Evolutionary conservation across 495 filamentous ascomycete species (phyloP), one percentile per base, ranked within the genome.

Genomic region (Geoglossum glabrum): DNA sequence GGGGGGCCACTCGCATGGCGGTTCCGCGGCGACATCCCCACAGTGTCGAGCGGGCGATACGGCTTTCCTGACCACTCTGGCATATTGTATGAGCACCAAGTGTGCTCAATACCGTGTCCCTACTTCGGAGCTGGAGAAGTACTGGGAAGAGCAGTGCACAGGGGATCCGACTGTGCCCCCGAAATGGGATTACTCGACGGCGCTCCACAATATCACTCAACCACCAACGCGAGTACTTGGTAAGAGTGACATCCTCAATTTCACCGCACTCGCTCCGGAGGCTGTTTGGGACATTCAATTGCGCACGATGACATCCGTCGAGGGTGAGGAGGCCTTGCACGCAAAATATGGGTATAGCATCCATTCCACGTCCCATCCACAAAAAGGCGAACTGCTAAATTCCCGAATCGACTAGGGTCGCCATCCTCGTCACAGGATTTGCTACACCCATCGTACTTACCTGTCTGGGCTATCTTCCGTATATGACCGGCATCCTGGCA

Each of bases 41-140:
- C 59, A 65, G n/a, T 73, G 71, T 57, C 65, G 66, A 21, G 69
- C 70, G 13, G 59, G 47, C 10, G 64, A 71, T 58, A 61, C 64
- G 21, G 58, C 59, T n/a, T 73, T 59, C 47, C 69, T 72, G 23
- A 59, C 47, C 1, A 73, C 67, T 11, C 55, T 71, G 13, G 69
- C 68, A 9, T 71, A 64, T n/a, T 73, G 71, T 54, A 70, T 73
- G 45, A 56, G 55, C 23, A 61, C 61, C 1, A 63, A 60, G 9
- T 72, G 71, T 56, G 54, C 31, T 11, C 31, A 34, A 34, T 34
- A 49, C 19, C 26, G 21, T 26, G 57, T 66, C 27, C 19, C 64
- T 10, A 50, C 55, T 9, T 68, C 56, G 27, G 55, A 61, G 33
- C 54, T 69, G 1, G 70, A 72, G 46, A 47, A 60, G 31, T 72